Evolutionary conservation across 169 alveolate species (phyloP).

Genomic region (Babesia sp.): DNA sequence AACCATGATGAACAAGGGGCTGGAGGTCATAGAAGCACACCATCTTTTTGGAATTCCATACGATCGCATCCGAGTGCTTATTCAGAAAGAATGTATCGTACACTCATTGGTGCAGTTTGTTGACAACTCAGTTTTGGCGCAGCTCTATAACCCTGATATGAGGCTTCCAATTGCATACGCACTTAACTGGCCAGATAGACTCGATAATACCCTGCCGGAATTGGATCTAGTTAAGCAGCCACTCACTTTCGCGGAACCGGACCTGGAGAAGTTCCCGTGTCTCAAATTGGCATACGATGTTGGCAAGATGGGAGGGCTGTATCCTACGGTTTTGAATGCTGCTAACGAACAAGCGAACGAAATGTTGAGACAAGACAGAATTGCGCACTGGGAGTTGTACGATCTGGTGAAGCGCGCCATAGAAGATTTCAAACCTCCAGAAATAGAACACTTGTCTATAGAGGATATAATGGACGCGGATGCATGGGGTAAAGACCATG

Average conservation of each 20-base stretch:
- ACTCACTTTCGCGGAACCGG: constrained; percentile 72
- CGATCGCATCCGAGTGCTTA: constrained; percentile 68
- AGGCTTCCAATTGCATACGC: constrained; percentile 76
- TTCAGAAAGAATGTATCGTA: constrained; percentile 83
- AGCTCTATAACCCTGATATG: constrained; percentile 85
- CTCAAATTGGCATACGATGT: constrained; percentile 79
- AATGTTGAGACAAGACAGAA: constrained; percentile 64
- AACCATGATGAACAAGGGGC: constrained; percentile 86
- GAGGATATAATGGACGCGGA: constrained; percentile 31
- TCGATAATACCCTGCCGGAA: constrained; percentile 35
- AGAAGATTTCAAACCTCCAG: constrained; percentile 17
- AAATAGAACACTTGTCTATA: neutral
- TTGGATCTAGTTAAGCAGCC: constrained; percentile 55
- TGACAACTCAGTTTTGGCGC: constrained; percentile 81
- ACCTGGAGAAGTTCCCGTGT: constrained; percentile 77
- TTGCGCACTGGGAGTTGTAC: constrained; percentile 39
- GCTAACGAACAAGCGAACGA: constrained; percentile 84
- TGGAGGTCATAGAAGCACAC: constrained; percentile 86
- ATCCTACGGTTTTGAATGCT: constrained; percentile 83
- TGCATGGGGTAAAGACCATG: constrained; percentile 14
- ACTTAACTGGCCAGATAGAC: constrained; percentile 72
- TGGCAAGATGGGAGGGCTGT: constrained; percentile 79
- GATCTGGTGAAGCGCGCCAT: constrained; percentile 36
- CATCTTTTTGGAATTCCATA: constrained; percentile 77
- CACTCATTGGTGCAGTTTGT: constrained; percentile 82